Base-by-base conservation (phyloP, 768 basidiomycete genomes). In the Podaxis sp. region DNA sequence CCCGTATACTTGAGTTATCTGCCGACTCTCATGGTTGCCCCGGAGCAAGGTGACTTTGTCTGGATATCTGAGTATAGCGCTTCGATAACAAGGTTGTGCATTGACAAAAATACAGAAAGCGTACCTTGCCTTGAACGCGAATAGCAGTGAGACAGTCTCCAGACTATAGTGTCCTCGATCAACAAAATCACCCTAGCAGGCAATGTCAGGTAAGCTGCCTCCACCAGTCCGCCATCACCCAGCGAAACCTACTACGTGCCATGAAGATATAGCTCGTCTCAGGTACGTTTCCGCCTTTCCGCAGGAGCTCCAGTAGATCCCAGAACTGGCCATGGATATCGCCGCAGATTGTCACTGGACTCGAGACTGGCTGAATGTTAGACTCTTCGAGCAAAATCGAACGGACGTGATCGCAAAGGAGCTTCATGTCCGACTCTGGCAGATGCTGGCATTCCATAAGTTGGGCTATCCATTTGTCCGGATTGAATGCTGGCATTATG, bases 321-420 rank as follows among this genome's bases (percentile, higher is more conserved):
- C 94, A 98, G 74, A 97, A 97, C 72, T 98, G 96, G 25, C 95
- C 95, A 68, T 98, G 95, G 55, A 98, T 96, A 70, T 98, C 95
- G 32, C 95, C 95, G 69, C 91, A 93, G 65, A 93, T 90, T 32
- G 96, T 98, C 38, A 98, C 96, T 0, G 96, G 96, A 59, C 71
- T 91, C 36, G 91, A 91, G 56, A 99, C 93, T 35, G 95, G 95
- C 70, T 98, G 95, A 59, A 98, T 95, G 71, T 98, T 99, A 58
- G 90, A 94, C 72, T 99, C 96, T 72, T 99, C 96, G 72, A 98
- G 88, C 38, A 97, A 82, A 51, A 95, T 88, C 51, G 88, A 83
- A 54, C 93, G 86, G 21, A 98, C 95, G 62, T 88, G 86, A 61
- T 93, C 85, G 79, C 96, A 98, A 52, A 99, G 86, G 46, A 88